phyloP scores from a whole-genome alignment of 2,329 filamentous ascomycete species.

The Pseudocercospora pini-densiflorae region DNA sequence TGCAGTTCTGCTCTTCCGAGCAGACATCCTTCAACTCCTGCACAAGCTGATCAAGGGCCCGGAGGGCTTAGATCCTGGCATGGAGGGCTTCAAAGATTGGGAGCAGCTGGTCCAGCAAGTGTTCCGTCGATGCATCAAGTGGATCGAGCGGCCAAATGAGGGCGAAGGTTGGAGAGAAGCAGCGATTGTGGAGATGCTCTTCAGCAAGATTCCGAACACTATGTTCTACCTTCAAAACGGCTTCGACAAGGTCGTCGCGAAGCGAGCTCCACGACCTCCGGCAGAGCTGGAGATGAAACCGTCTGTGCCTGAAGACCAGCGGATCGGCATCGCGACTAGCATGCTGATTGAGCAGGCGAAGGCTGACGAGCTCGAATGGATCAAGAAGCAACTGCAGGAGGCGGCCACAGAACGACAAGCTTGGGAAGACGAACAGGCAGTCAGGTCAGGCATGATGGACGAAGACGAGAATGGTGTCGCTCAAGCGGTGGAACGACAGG shows the following conservation, averaged over 20 bases:
- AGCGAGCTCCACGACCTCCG: slow-evolving; percentile 69
- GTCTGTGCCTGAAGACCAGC: slow-evolving; percentile 67
- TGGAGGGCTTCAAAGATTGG: slow-evolving; percentile 80
- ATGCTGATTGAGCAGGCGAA: slow-evolving; percentile 81
- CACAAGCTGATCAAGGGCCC: slow-evolving; percentile 92
- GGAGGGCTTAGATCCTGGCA: slow-evolving; percentile 70
- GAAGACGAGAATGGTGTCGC: slow-evolving; percentile 37
- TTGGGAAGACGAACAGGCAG: slow-evolving; percentile 75
- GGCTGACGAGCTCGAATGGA: slow-evolving; percentile 76
- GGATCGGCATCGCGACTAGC: slow-evolving; percentile 76
- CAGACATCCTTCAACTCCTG: slow-evolving; percentile 88
- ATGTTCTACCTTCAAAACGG: slow-evolving; percentile 90
- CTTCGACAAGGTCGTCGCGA: slow-evolving; percentile 76
- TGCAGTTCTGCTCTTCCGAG: slow-evolving; percentile 82
- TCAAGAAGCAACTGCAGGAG: slow-evolving; percentile 70
- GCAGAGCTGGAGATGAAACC: slow-evolving; percentile 84
- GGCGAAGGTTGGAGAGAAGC: slow-evolving; percentile 74
- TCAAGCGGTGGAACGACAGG: slow-evolving; percentile 37
- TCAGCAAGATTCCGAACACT: slow-evolving; percentile 85
- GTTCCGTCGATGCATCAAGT: slow-evolving; percentile 78
- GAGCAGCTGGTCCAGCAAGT: slow-evolving; percentile 86
- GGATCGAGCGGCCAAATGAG: slow-evolving; percentile 56
- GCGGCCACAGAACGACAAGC: slow-evolving; percentile 74
- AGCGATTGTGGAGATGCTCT: slow-evolving; percentile 87
- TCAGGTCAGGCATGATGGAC: slow-evolving; percentile 51